Conservation (phyloP, 106 monocot genomes). For the Triglochin maritima region DNA sequence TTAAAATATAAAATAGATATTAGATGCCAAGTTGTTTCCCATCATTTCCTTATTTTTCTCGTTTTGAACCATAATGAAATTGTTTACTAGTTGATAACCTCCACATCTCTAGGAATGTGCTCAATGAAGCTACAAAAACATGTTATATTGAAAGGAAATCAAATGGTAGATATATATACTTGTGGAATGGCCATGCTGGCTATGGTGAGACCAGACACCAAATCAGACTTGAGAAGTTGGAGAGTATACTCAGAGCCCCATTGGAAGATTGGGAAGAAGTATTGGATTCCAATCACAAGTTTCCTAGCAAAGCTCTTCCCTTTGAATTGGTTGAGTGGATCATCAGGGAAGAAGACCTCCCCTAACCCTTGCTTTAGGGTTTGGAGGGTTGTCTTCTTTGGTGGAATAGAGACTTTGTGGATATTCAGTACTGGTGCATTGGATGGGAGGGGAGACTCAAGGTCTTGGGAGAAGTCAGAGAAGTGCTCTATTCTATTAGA, state of each 20-base stretch:
- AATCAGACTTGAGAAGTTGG: slow-evolving; percentile 6
- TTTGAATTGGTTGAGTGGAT: slow-evolving; percentile 10
- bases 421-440: slow-evolving; percentile 5
- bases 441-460: not conserved
- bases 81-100: too few species aligned
- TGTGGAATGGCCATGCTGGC: slow-evolving; percentile 17
- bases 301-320: not conserved
- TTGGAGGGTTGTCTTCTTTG: not conserved
- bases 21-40: too few species aligned
- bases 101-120: too few species aligned
- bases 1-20: too few species aligned
- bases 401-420: slow-evolving; percentile 7
- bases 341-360: slow-evolving; percentile 15
- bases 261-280: slow-evolving; percentile 10
- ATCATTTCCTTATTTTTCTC: too few species aligned
- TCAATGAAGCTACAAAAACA: too few species aligned
- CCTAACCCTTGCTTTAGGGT: not conserved
- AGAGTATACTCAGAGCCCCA: slow-evolving; percentile 11
- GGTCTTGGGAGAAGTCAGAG: not conserved
- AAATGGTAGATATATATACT: not conserved
- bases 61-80: too few species aligned
- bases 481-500: slow-evolving; percentile 7
- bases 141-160: not conserved
- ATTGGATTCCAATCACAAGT: not conserved
- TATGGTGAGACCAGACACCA: slow-evolving; percentile 17